A percentile compares a stretch with the other conserved stretches of the same genome.
These are phyloP conservation scores for Tetrahymena malaccensis DNA, from an alignment of 73 alveolate species.

Conservation along the genomic window DNA sequence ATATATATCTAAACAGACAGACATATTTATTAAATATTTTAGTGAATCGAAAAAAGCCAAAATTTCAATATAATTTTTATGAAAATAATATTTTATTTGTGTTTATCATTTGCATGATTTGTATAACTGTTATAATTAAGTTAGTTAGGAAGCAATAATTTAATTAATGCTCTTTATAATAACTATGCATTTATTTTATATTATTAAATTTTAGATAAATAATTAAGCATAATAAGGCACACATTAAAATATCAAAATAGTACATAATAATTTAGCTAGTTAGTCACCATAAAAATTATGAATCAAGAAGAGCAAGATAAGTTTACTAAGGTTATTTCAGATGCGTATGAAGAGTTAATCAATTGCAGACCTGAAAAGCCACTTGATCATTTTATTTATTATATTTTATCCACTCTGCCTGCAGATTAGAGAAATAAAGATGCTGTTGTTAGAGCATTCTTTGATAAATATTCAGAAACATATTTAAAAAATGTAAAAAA, in stretches of 20 bases:
- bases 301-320: constrained; percentile 29
- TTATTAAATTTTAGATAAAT: background rate
- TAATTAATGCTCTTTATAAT: background rate
- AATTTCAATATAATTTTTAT: too few species aligned
- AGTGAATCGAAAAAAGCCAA: background rate
- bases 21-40: too few species aligned
- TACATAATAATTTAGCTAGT: too few species aligned
- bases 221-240: background rate
- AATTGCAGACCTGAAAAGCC: constrained; percentile 35
- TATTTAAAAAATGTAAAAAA: constrained; percentile 24
- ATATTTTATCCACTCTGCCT: constrained; percentile 19
- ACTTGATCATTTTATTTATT: constrained; percentile 37
- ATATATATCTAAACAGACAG: too few species aligned
- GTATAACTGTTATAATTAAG: background rate
- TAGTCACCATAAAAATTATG: background rate
- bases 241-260: background rate
- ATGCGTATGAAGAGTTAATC: constrained; percentile 32
- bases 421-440: constrained; percentile 32
- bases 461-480: background rate
- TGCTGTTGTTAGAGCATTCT: background rate
- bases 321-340: constrained; percentile 24
- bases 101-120: background rate
- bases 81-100: background rate
- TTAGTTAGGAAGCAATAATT: background rate
- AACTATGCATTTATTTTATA: background rate